Percentiles rank a stretch among this genome's conserved stretches.
Conservation (phyloP, 148 eudicot genomes). For the Vaccinium macrocarpon region DNA sequence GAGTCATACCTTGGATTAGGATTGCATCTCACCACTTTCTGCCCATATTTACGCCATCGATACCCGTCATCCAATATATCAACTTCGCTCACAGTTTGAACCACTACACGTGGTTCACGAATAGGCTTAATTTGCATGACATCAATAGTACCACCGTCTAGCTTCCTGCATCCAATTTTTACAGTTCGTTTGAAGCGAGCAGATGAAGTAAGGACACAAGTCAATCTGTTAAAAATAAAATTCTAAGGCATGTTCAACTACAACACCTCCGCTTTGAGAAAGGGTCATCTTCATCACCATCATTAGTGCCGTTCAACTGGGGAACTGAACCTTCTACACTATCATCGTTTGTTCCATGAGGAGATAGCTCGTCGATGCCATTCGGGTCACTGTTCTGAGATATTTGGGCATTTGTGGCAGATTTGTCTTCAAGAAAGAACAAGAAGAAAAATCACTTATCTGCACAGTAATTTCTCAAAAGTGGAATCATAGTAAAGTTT, state of each 20-base stretch:
- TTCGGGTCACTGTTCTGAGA: conserved; percentile 43
- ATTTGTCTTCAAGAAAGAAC: conserved; percentile 39
- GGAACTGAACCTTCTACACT: conserved; percentile 46
- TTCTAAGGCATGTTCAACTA: conserved; percentile 19
- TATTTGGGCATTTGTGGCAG: conserved; percentile 38
- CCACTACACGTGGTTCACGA: conserved; percentile 95
- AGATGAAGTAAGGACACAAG: neutral
- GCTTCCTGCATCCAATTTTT: conserved; percentile 48
- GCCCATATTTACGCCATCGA: conserved; percentile 97
- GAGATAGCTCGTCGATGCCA: conserved; percentile 54
- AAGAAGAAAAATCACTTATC: conserved; percentile 15
- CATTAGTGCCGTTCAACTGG: conserved; percentile 43
- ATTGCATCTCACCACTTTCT: conserved; percentile 94
- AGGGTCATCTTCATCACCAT: conserved; percentile 85
- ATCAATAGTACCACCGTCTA: conserved; percentile 71
- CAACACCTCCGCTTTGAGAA: conserved; percentile 52
- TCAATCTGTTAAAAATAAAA: neutral
- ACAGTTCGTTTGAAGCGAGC: neutral
- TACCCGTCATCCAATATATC: conserved; percentile 96
- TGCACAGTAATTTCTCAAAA: conserved; percentile 9
- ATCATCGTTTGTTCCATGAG: conserved; percentile 56
- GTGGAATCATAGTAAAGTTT: conserved; percentile 14
- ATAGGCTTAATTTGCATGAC: conserved; percentile 84
- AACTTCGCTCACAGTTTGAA: conserved; percentile 88
- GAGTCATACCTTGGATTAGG: conserved; percentile 83